phyloP scores from a whole-genome alignment of 177 flowering plant genomes.

The Tripterygium wilfordii region DNA sequence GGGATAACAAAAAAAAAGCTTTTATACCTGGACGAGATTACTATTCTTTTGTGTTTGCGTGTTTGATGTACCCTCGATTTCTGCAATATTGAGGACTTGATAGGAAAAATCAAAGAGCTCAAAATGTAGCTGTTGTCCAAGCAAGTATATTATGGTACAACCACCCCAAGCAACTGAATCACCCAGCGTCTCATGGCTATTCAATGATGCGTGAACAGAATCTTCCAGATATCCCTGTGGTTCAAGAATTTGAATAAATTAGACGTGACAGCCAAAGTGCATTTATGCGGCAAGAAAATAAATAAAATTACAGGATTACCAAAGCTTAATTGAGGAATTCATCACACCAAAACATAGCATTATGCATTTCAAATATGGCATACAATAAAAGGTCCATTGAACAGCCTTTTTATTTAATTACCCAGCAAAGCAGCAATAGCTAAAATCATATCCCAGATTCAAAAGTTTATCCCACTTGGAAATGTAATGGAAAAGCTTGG shows the following conservation, averaged over 20 bases:
- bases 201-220: constrained; percentile 36
- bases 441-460: no score
- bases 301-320: no score
- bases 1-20: background rate
- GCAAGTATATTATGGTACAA: constrained; percentile 90
- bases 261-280: background rate
- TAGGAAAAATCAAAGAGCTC: constrained; percentile 98
- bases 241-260: constrained; percentile 6
- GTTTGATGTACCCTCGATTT: constrained; percentile 59
- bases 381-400: no score
- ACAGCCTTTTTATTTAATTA: no score
- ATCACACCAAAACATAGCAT: no score
- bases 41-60: constrained; percentile 37
- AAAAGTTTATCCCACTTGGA: no score
- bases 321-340: no score
- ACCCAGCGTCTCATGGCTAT: constrained; percentile 58
- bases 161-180: constrained; percentile 99
- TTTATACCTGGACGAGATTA: constrained; percentile 50
- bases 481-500: no score
- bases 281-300: no score
- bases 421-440: no score
- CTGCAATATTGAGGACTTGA: constrained; percentile 94
- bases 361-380: no score
- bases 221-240: constrained; percentile 80
- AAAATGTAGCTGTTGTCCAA: constrained; percentile 94